A percentile compares a stretch with the other conserved stretches of the same genome.
These are phyloP conservation scores for Populus pruinosa DNA, from an alignment of 345 rosid genomes.

Conservation along the genomic window DNA sequence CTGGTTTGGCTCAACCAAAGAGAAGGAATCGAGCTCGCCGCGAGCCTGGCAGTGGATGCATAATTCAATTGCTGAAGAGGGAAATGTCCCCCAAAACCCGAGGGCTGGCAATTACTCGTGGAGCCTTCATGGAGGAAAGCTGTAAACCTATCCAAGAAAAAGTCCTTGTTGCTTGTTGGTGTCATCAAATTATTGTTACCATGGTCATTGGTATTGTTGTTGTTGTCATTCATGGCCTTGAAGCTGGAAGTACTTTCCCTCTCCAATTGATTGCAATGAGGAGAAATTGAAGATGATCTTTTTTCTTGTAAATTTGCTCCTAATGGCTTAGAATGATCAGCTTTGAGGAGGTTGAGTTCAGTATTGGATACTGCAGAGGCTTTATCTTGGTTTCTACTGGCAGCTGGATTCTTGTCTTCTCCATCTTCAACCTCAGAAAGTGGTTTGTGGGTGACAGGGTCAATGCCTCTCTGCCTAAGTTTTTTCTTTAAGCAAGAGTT, in stretches of 20 bases:
- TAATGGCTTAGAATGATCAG: constrained; percentile 8
- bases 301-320: constrained; percentile 13
- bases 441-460: constrained; percentile 34
- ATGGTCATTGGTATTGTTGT: neutral
- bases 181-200: constrained; percentile 19
- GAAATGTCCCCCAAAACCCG: constrained; percentile 36
- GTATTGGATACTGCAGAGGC: constrained; percentile 14
- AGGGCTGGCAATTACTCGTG: constrained; percentile 23
- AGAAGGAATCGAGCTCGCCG: constrained; percentile 26
- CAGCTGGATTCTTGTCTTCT: constrained; percentile 38
- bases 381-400: constrained; percentile 17
- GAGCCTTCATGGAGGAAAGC: constrained; percentile 31
- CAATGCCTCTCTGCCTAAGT: constrained; percentile 34
- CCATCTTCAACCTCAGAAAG: constrained; percentile 49
- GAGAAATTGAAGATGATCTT: constrained; percentile 19
- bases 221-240: constrained; percentile 33
- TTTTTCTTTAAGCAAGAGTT: constrained; percentile 36
- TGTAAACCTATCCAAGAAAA: constrained; percentile 34
- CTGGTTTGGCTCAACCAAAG: constrained; percentile 36
- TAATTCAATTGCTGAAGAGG: constrained; percentile 39
- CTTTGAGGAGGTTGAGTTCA: constrained; percentile 28
- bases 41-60: constrained; percentile 32
- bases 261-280: constrained; percentile 33
- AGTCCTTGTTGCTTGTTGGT: constrained; percentile 26
- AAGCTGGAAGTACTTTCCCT: constrained; percentile 41